phyloP scores from a whole-genome alignment of 305 asterid species.

The Withania somnifera region DNA sequence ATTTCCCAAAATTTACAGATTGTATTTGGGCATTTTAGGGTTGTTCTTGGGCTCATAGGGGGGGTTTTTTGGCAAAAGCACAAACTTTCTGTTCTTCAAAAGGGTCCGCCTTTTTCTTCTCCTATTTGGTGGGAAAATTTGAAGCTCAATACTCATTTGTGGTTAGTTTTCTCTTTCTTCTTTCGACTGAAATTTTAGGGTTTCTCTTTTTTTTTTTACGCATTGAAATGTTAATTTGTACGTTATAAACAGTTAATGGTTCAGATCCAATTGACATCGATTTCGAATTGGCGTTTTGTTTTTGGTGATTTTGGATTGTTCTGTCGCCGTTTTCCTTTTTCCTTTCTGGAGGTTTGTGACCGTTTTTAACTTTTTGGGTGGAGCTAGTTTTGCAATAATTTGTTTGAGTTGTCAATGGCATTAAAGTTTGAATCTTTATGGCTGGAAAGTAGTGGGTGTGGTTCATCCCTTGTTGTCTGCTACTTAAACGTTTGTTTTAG shows the following conservation, averaged over 20 bases:
- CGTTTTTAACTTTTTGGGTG: background rate
- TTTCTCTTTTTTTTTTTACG: background rate
- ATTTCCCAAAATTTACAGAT: slow-evolving; percentile 7
- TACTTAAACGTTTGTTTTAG: background rate
- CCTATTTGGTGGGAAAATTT: slow-evolving; percentile 11
- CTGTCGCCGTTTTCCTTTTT: background rate
- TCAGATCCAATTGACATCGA: background rate
- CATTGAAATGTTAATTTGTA: background rate
- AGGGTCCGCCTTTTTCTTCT: background rate
- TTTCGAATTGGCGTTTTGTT: background rate
- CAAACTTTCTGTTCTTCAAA: background rate
- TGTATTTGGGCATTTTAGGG: slow-evolving; percentile 1
- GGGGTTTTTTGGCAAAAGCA: background rate
- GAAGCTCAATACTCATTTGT: no score
- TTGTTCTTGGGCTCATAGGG: slow-evolving; percentile 1
- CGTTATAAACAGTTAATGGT: background rate
- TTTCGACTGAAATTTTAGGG: no score
- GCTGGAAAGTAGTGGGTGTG: background rate
- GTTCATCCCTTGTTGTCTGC: background rate
- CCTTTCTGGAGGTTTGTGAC: no score
- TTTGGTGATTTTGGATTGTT: background rate
- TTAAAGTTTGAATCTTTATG: background rate
- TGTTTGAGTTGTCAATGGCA: background rate
- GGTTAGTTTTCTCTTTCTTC: no score
- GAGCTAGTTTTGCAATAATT: background rate